Base-by-base conservation (phyloP, 2,329 filamentous ascomycete genomes). In the Juglanconis juglandina region DNA sequence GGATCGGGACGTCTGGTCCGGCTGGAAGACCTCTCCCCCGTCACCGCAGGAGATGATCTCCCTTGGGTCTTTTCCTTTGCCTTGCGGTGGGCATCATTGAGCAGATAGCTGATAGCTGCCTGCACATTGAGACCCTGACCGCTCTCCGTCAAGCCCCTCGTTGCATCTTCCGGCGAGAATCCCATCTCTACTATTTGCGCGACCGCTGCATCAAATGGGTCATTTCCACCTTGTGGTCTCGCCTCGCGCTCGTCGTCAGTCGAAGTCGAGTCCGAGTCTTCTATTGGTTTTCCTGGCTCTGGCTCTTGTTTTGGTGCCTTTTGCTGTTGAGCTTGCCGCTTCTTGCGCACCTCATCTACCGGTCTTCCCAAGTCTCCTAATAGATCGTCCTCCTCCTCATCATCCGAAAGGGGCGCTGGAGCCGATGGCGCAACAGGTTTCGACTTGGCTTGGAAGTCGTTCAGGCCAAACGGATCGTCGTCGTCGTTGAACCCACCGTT, bases 181-280 rank as follows among this genome's bases (percentile, higher is more conserved):
- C 95, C 95, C 85, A 98, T 98, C 66, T 97, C 94, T 3, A 97
- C 87, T 33, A 99, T 78, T 71, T 98, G 92, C 9, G 91, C 91
- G 33, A 98, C 85, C 9, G 92, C 91, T 66, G 84, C 86, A 69
- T 96, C 92, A 60, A 89, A 87, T 1, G 85, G 86, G 67, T 92
- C 88, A 41, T 84, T 62, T 34, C 69, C 47, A 10, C 32, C 75
- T 65, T 62, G 78, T 73, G 66, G 73, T 57, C 63, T 62, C 66
- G 39, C 65, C 61, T 68, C 69, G 6, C 37, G 30, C 14, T 70
- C 70, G n/a, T 81, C 80, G 3, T 77, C 77, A 48, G 80, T 75
- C 33, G 77, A 76, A 66, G 77, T 77, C 30, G 78, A 78, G 37
- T 80, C 79, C 0, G 75, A 76, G 37, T 75, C 75, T 55, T 86